A percentile compares a stretch with the other conserved stretches of the same genome.
phyloP scores from a whole-genome alignment of 495 filamentous ascomycete species.

The Neurospora sp. region DNA sequence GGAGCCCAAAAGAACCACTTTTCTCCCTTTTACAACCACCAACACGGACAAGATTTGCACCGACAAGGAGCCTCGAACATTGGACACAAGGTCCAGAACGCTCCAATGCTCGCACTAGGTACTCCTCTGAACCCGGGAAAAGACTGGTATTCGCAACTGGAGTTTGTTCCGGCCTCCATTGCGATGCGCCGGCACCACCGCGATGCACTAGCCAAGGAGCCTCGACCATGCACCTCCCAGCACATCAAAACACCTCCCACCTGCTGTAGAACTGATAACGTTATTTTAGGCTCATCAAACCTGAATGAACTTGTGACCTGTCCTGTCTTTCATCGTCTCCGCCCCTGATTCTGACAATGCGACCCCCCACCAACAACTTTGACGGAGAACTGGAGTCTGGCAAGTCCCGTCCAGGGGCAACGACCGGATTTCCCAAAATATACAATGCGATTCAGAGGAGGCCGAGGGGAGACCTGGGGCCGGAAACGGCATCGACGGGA shows the following conservation, averaged over 20 bases:
- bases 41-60: background rate
- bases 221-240: background rate
- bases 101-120: background rate
- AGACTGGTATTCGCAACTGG: background rate
- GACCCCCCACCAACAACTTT: background rate
- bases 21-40: background rate
- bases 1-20: background rate
- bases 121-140: background rate
- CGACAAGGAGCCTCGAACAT: background rate
- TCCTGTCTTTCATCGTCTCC: background rate
- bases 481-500: background rate
- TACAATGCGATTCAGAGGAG: background rate
- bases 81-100: background rate
- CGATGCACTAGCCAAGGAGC: background rate
- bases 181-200: background rate
- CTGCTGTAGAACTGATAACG: background rate
- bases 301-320: background rate
- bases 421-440: background rate
- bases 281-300: conserved; percentile 1
- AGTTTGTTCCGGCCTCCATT: background rate
- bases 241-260: background rate
- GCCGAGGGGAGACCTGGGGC: background rate
- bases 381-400: background rate
- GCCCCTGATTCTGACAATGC: background rate
- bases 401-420: background rate